Conservation (phyloP, 768 basidiomycete genomes). For the Phlebiopsis gigantea region DNA sequence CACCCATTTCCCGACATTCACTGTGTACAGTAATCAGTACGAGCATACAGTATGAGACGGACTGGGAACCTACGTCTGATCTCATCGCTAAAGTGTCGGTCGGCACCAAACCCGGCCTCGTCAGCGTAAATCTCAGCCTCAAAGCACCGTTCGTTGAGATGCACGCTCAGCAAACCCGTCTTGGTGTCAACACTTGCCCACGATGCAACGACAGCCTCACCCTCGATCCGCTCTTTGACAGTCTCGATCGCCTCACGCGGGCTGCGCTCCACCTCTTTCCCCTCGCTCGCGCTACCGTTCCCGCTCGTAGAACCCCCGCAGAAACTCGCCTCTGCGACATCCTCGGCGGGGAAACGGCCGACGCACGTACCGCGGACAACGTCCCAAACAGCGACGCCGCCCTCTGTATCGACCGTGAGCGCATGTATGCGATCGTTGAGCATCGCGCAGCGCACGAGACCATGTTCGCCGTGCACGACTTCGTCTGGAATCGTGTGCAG, state of each 20-base stretch:
- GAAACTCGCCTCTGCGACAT: conserved; percentile 54
- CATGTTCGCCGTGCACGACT: conserved; percentile 69
- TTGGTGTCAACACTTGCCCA: conserved; percentile 93
- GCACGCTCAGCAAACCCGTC: conserved; percentile 81
- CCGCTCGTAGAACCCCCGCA: conserved; percentile 35
- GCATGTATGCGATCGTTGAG: conserved; percentile 89
- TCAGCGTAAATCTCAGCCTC: conserved; percentile 95
- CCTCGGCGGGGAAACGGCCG: conserved; percentile 62
- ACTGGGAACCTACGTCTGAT: conserved; percentile 56
- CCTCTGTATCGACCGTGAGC: conserved; percentile 83
- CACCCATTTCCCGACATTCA: conserved; percentile 91
- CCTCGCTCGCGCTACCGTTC: conserved; percentile 22
- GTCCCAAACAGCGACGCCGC: conserved; percentile 91
- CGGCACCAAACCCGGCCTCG: conserved; percentile 68
- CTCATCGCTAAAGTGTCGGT: conserved; percentile 69
- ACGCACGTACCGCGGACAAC: conserved; percentile 72
- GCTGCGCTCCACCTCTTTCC: conserved; percentile 46
- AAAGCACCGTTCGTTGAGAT: conserved; percentile 84
- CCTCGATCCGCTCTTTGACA: conserved; percentile 89
- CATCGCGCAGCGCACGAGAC: conserved; percentile 76
- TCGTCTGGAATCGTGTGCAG: conserved; percentile 53
- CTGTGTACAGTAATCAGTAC: conserved; percentile 32
- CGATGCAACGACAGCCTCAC: conserved; percentile 77
- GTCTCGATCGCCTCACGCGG: conserved; percentile 83
- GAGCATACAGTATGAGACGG: background rate